A percentile compares a stretch with the other conserved stretches of the same genome.
Conservation (phyloP, 163 green algal genomes). For the Coccomyxa subellipsoidea region DNA sequence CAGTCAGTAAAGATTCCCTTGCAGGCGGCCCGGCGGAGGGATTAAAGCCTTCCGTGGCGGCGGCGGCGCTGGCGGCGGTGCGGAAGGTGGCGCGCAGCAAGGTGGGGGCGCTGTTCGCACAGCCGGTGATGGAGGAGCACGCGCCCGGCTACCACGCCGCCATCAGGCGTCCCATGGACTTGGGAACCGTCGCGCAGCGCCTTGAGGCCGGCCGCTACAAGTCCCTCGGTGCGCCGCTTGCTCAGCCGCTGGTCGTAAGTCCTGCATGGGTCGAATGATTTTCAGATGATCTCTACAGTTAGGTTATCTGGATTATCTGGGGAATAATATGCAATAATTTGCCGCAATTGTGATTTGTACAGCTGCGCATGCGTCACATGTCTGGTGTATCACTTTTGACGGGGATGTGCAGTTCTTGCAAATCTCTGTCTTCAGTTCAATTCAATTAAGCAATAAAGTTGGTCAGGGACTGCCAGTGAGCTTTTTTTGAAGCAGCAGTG, state of each 20-base stretch:
- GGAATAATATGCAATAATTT: no score
- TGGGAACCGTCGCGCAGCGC: constrained; percentile 30
- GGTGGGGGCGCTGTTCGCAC: background rate
- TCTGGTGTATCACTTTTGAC: no score
- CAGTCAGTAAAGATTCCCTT: background rate
- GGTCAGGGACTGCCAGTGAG: no score
- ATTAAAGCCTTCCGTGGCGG: background rate
- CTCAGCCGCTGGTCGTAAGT: background rate
- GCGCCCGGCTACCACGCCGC: constrained; percentile 34
- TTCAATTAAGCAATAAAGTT: no score
- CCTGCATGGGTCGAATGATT: background rate
- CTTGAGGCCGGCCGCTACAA: constrained; percentile 19
- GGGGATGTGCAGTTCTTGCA: no score
- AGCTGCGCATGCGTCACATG: no score
- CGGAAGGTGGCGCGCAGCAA: background rate
- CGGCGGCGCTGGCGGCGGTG: background rate
- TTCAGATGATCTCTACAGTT: no score
- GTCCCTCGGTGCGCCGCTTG: background rate
- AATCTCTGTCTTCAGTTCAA: no score
- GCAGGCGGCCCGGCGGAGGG: background rate
- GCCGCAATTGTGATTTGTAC: no score
- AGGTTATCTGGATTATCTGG: no score
- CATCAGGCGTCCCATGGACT: constrained; percentile 44
- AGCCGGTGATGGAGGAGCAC: constrained; percentile 19
- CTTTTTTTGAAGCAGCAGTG: no score